Percentiles rank a stretch among this genome's conserved stretches.
Conservation (phyloP, 345 rosid genomes). For the Bretschneidera sinensis region DNA sequence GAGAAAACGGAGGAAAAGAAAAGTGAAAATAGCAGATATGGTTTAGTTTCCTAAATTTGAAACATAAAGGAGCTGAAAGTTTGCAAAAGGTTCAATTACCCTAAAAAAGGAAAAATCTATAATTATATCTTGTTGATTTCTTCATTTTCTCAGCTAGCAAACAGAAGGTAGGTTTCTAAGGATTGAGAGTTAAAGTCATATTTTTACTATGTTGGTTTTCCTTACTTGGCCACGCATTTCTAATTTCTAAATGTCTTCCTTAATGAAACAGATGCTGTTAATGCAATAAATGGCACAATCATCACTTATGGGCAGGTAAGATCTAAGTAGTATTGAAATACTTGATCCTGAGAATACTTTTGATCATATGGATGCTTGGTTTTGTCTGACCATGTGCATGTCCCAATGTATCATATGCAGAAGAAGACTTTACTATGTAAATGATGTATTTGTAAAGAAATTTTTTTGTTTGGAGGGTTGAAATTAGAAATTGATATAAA, state of each 20-base stretch:
- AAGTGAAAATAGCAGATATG: too few species aligned
- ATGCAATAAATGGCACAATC: slow-evolving; percentile 70
- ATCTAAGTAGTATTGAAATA: neutral
- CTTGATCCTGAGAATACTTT: neutral
- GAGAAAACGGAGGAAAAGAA: neutral
- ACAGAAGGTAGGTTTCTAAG: too few species aligned
- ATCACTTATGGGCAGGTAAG: slow-evolving; percentile 87
- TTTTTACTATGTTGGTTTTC: neutral
- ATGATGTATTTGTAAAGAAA: neutral
- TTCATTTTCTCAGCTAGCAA: too few species aligned
- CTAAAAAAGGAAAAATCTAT: too few species aligned
- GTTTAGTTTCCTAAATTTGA: neutral
- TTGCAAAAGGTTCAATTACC: too few species aligned
- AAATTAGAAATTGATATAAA: neutral
- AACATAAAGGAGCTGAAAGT: neutral
- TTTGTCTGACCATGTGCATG: neutral
- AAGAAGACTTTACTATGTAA: too few species aligned
- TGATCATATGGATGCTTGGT: neutral
- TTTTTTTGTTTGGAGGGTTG: too few species aligned
- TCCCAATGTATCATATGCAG: neutral
- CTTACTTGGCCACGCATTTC: slow-evolving; percentile 14
- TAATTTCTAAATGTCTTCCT: slow-evolving; percentile 1
- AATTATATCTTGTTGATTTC: neutral
- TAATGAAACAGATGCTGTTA: slow-evolving; percentile 50
- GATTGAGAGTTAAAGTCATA: neutral